These are phyloP conservation scores for Kuraishia borneana DNA, from an alignment of 805 yeast species.

Conservation along the genomic window DNA sequence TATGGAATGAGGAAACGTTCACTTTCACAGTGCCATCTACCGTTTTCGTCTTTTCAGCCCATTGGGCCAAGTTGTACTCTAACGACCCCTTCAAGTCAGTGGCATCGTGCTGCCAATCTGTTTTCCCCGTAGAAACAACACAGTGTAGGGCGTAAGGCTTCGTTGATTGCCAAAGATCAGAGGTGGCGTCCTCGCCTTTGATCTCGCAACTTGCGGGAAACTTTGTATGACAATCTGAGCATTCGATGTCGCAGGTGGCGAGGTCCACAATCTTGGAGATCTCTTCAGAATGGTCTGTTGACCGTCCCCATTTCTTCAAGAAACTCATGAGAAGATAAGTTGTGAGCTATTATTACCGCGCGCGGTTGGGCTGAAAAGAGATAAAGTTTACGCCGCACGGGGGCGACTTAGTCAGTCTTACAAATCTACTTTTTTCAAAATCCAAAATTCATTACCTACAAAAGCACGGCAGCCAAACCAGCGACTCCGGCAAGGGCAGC, in stretches of 20 bases:
- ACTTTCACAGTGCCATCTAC: conserved; percentile 30
- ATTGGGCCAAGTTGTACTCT: conserved; percentile 12
- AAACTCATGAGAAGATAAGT: too few species aligned
- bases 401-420: too few species aligned
- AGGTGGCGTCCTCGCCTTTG: conserved; percentile 14
- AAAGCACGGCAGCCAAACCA: conserved; percentile 3
- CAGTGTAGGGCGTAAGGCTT: conserved; percentile 61
- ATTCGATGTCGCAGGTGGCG: conserved; percentile 40
- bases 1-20: conserved; percentile 37
- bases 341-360: too few species aligned
- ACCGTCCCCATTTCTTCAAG: conserved; percentile 1
- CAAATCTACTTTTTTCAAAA: too few species aligned
- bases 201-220: conserved; percentile 42
- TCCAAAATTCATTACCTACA: too few species aligned
- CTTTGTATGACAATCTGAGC: conserved; percentile 39
- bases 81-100: conserved; percentile 23
- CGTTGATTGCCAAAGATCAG: conserved; percentile 59
- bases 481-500: conserved; percentile 5
- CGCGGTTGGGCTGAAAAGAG: too few species aligned
- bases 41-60: conserved; percentile 11
- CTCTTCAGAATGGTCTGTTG: conserved; percentile 10
- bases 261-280: conserved; percentile 26
- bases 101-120: conserved; percentile 81
- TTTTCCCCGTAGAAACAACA: conserved; percentile 71
- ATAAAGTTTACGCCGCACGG: too few species aligned